These are phyloP conservation scores for Teratosphaeria pseudoeucalypti DNA, from an alignment of 2,329 filamentous ascomycete species.

Conservation along the genomic window DNA sequence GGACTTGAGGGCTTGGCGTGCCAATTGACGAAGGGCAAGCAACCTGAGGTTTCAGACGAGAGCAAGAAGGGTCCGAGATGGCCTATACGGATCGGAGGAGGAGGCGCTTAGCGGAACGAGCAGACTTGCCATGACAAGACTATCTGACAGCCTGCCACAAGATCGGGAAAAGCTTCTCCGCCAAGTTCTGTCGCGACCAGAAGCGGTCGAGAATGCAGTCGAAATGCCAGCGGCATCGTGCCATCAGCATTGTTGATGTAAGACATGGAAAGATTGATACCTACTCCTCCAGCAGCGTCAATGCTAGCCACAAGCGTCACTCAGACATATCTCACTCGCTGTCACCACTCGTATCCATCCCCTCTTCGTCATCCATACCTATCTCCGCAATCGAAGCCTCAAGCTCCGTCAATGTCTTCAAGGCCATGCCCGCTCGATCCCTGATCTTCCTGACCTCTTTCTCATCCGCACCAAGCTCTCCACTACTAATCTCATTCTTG, in stretches of 20 bases:
- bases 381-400: not conserved
- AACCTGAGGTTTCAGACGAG: not conserved
- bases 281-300: no score
- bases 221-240: no score
- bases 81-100: no score
- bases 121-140: no score
- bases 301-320: no score
- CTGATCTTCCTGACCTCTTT: conserved; percentile 42
- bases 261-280: no score
- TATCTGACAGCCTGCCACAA: no score
- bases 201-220: no score
- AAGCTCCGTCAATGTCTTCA: conserved; percentile 14
- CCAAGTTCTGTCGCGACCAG: no score
- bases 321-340: not conserved
- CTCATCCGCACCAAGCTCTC: conserved; percentile 41
- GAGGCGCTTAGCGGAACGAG: no score
- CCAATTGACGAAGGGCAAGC: not conserved
- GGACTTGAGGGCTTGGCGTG: not conserved
- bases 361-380: conserved; percentile 1
- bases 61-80: not conserved
- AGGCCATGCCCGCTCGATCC: conserved; percentile 29
- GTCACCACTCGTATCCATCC: not conserved
- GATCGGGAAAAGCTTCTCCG: no score
- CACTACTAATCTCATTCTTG: conserved; percentile 61
- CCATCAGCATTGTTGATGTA: no score